Conservation (phyloP, 768 basidiomycete genomes). For the Pleurotus eryngii region DNA sequence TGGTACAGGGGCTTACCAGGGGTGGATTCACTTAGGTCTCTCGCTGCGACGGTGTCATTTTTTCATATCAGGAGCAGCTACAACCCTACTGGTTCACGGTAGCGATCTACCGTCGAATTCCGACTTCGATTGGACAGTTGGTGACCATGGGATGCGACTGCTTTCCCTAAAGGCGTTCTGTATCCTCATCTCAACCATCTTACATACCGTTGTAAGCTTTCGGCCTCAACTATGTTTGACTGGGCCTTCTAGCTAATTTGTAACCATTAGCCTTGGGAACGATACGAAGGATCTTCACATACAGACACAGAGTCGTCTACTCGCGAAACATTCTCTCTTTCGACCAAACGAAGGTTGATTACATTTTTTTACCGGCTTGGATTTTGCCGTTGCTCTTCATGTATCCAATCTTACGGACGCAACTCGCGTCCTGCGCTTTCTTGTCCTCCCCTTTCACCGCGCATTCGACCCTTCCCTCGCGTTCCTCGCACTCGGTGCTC, state of each 20-base stretch:
- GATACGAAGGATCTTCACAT: slow-evolving; percentile 3
- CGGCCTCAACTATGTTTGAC: slow-evolving; percentile 13
- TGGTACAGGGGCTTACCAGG: slow-evolving; percentile 8
- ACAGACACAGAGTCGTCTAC: slow-evolving; percentile 9
- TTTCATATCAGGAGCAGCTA: slow-evolving; percentile 44
- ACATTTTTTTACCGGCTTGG: slow-evolving; percentile 40
- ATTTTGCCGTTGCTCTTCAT: slow-evolving; percentile 52
- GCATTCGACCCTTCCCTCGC: slow-evolving; percentile 57
- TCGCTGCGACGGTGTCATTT: slow-evolving; percentile 53
- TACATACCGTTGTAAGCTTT: slow-evolving; percentile 29
- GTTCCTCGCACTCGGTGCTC: slow-evolving; percentile 49
- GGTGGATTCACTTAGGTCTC: slow-evolving; percentile 34
- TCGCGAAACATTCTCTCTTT: slow-evolving; percentile 9
- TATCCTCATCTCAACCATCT: slow-evolving; percentile 26
- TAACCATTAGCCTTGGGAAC: slow-evolving; percentile 5
- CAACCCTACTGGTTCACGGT: slow-evolving; percentile 36
- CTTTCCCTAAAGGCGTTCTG: slow-evolving; percentile 38
- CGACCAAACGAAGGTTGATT: slow-evolving; percentile 29
- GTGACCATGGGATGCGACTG: slow-evolving; percentile 28
- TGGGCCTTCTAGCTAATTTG: not conserved
- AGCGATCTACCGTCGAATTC: slow-evolving; percentile 25
- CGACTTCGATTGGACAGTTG: slow-evolving; percentile 39
- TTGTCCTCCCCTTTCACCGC: slow-evolving; percentile 43
- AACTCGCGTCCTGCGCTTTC: slow-evolving; percentile 47
- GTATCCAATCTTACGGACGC: slow-evolving; percentile 53